Evolutionary conservation across 2,329 filamentous ascomycete species (phyloP), one percentile per base, ranked within the genome.

Genomic region (Paraphoma sp.): DNA sequence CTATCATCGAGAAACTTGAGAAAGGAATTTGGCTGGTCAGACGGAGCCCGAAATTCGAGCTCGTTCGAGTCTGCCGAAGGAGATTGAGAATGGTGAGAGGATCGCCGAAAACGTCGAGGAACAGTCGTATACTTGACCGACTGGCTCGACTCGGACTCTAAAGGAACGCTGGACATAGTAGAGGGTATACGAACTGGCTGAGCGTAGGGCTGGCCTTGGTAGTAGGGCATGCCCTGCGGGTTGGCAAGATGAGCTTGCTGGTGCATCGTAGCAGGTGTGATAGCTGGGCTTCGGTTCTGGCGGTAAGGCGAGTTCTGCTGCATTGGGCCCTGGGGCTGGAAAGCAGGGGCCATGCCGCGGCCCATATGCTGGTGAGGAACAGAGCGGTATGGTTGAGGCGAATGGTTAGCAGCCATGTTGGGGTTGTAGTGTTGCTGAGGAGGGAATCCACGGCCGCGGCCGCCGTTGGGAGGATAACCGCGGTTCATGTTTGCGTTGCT

Each of bases 221-320:
- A 88, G 75, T 85, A 84, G 82, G 86, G 86, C 80, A 88, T 90
- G 60, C 85, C 84, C 43, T 85, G 84, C 57, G 84, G 83, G 55
- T 76, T 74, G 45, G 72, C 70, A 54, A 74, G 69, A 36, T 75
- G 73, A 47, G 83, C 83, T 76, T 83, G 83, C 78, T 91, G 90
- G 47, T 90, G 84, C 76, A 92, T 88, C 71, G 86, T 85, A 62
- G 83, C 83, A 48, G 84, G 84, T 42, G 83, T 81, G 54, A 81
- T 78, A 74, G 84, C 87, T 88, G 81, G 81, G 65, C 79, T 82
- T 48, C 76, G 71, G 51, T 72, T 76, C 88, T 80, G 89, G 87
- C 60, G 91, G 68, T 76, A 82, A 1, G 80, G 80, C 11, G 80
- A 82, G 79, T 88, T 88, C 42, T 84, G 82, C 64, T 83, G 86